Conservation (phyloP, 2,329 filamentous ascomycete genomes). For the Pochonia chlamydosporia region DNA sequence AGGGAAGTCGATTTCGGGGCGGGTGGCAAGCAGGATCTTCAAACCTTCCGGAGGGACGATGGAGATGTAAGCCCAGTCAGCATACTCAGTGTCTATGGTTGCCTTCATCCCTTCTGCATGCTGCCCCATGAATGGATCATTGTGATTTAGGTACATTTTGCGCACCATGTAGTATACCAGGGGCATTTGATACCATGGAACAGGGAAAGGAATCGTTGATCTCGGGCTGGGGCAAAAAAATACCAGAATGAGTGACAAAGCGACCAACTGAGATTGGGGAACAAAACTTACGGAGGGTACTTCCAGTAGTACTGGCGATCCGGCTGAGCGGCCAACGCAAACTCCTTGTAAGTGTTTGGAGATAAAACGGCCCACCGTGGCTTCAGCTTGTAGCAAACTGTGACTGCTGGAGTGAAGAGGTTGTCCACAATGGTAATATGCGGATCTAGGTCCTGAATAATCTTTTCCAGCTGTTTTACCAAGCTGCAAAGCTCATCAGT, state of each 20-base stretch:
- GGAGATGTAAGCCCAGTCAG: constrained; percentile 11
- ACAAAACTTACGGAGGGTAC: constrained; percentile 28
- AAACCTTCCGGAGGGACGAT: constrained; percentile 10
- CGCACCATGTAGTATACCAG: constrained; percentile 28
- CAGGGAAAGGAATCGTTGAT: constrained; percentile 38
- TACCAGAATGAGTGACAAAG: neutral
- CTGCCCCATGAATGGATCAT: neutral
- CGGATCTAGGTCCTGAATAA: too few species aligned
- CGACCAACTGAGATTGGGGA: neutral
- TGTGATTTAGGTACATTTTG: constrained; percentile 12
- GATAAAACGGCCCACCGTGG: constrained; percentile 32
- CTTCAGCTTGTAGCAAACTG: constrained; percentile 31
- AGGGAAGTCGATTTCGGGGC: constrained; percentile 33
- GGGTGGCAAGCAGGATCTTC: constrained; percentile 20
- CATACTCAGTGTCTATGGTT: constrained; percentile 9
- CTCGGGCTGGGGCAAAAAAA: constrained; percentile 28
- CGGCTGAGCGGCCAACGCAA: constrained; percentile 32
- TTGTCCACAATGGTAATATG: constrained; percentile 38
- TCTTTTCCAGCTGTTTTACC: too few species aligned
- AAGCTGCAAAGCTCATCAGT: too few species aligned
- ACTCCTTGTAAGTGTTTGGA: constrained; percentile 38
- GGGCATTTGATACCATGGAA: constrained; percentile 36
- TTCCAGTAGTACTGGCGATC: constrained; percentile 26
- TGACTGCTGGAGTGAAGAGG: constrained; percentile 36
- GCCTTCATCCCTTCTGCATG: constrained; percentile 9